Base-by-base conservation (phyloP, 2,329 filamentous ascomycete species). In the Sarocladium kiliense region DNA sequence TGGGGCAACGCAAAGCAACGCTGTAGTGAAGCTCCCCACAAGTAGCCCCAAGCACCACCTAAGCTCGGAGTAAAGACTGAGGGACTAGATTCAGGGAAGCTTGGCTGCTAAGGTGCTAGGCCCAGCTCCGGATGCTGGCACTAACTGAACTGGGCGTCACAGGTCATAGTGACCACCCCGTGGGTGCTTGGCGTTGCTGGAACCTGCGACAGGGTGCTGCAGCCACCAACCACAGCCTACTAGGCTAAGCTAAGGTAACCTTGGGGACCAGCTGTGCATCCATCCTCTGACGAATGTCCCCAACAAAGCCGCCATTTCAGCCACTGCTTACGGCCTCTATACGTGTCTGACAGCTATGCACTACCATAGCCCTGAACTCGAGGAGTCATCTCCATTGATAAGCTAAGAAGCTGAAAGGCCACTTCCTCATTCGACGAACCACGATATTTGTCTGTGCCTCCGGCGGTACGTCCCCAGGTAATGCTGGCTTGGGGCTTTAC, bases 61-160 rank as follows among this genome's bases (percentile, higher is more conserved):
- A n/a, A 18, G 41, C 7, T 32, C 30, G 30, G 44, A 23, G 12
- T n/a, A n/a, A 47, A 27, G 25, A 9, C 23, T 18, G n/a, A 18
- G 44, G 23, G 25, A 30, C 44, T 18, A 30, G 25, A 26, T 47
- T 9, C 44, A 47, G 25, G 12, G 5, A 47, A 47, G 25, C 23
- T 47, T 47, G 44, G 44, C 21, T 47, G 44, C 44, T 47, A 30
- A 47, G 44, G 16, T 4, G 25, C 44, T 47, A 25, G 41, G 41
- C 18, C 3, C 41, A 21, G 41, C 5, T 44, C 41, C 3, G 23
- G 25, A 18, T 18, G 10, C 44, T 23, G 44, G 12, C 23, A 30
- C 44, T 47, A 47, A 47, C 44, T 47, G 23, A 3, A 27, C 21
- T 27, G 23, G 44, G 19, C 18, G 6, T 39, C 39, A 23, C 7